Percentiles rank a stretch among this genome's conserved stretches.
Conservation (phyloP, 2,329 filamentous ascomycete species). For the Lecanosticta acicola region DNA sequence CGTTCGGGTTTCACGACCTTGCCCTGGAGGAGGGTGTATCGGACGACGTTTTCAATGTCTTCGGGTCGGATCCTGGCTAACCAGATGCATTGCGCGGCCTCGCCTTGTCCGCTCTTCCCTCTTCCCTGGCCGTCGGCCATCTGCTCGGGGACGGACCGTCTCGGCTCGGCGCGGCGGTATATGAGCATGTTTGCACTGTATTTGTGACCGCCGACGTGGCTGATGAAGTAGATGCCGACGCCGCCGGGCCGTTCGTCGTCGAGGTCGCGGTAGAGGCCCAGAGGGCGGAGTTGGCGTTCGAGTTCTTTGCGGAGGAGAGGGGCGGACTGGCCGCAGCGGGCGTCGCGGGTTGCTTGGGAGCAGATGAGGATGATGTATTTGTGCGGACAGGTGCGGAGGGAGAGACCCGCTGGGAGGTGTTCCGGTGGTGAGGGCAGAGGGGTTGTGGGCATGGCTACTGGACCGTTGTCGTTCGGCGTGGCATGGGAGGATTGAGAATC, state of each 20-base stretch:
- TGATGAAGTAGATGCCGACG: conserved; percentile 94
- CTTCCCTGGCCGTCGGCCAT: conserved; percentile 27
- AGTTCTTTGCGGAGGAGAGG: conserved; percentile 84
- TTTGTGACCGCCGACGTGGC: conserved; percentile 93
- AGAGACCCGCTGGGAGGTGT: conserved; percentile 38
- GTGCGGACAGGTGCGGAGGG: conserved; percentile 68
- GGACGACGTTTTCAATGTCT: conserved; percentile 87
- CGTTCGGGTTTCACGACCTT: conserved; percentile 86
- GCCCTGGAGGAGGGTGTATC: conserved; percentile 83
- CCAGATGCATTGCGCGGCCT: conserved; percentile 86
- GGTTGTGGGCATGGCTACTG: conserved; percentile 8
- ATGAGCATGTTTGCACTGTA: conserved; percentile 93
- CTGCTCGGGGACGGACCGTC: conserved; percentile 24
- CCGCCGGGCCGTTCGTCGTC: conserved; percentile 86
- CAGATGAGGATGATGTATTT: conserved; percentile 84
- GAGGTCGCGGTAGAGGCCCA: conserved; percentile 79
- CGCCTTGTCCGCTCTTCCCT: conserved; percentile 35
- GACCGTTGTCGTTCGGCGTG: conserved; percentile 11
- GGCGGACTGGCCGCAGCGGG: conserved; percentile 87
- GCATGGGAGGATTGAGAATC: conserved; percentile 7
- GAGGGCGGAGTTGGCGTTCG: conserved; percentile 76
- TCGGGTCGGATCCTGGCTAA: conserved; percentile 76
- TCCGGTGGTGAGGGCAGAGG: conserved; percentile 12
- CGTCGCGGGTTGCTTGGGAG: conserved; percentile 89
- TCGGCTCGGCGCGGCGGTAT: conserved; percentile 58